These are phyloP conservation scores for Aspergillus cejpii DNA, from an alignment of 2,329 filamentous ascomycete species.

Conservation along the genomic window DNA sequence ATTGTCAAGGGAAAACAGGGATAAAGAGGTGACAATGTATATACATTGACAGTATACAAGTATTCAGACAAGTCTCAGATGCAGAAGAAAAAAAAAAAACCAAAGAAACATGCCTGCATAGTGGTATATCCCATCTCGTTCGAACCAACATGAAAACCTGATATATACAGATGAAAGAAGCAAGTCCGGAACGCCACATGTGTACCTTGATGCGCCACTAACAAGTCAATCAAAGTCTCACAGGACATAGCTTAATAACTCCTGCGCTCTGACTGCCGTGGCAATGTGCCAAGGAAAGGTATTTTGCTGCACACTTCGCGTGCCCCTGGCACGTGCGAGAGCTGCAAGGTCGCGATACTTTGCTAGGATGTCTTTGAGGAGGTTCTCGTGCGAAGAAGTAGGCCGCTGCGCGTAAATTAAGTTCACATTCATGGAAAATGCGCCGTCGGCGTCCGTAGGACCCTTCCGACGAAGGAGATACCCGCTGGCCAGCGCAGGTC, in stretches of 20 bases:
- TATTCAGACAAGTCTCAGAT: not conserved
- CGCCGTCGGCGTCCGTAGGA: slow-evolving; percentile 37
- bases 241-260: slow-evolving; percentile 38
- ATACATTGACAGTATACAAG: not conserved
- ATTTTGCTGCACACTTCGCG: slow-evolving; percentile 36
- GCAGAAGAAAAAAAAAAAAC: not conserved
- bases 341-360: slow-evolving; percentile 43
- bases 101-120: not conserved
- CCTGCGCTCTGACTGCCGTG: slow-evolving; percentile 39
- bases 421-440: slow-evolving; percentile 38
- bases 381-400: slow-evolving; percentile 26
- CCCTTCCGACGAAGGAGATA: slow-evolving; percentile 44
- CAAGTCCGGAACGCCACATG: slow-evolving; percentile 9
- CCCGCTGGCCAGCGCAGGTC: slow-evolving; percentile 41
- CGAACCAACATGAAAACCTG: slow-evolving; percentile 1
- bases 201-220: slow-evolving; percentile 5
- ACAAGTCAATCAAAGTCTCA: slow-evolving; percentile 17
- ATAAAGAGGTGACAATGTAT: not conserved
- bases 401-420: slow-evolving; percentile 34
- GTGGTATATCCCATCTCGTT: slow-evolving; percentile 3
- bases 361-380: slow-evolving; percentile 38
- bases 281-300: slow-evolving; percentile 46
- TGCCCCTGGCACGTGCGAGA: slow-evolving; percentile 39
- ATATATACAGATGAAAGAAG: slow-evolving; percentile 12
- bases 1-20: too few species aligned